Evolutionary conservation across 140 eudicot species (phyloP), one percentile per base, ranked within the genome.

Genomic region (Cichorium intybus): DNA sequence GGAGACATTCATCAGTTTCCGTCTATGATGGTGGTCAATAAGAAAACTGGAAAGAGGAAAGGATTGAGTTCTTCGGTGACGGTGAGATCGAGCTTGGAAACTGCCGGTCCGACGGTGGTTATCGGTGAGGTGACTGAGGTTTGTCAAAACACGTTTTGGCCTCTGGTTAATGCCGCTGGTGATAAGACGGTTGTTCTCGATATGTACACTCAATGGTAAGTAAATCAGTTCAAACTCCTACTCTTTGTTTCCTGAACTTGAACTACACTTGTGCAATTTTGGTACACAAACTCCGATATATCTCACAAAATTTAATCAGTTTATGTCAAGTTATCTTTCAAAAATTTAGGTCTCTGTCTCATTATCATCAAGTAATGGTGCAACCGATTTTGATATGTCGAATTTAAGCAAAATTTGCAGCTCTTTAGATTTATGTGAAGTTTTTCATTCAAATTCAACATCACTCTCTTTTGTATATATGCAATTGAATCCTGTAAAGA

Each of bases 141-240:
- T 11, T 20, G 55, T 28, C 65, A 75, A 73, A 95, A 83, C 20
- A 89, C 90, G 29, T 89, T 89, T 34, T 89, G 97, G 97, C 97
- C 95, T 0, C 76, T 89, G 37, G 97, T 85, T 47, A 69, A 85
- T 5, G 86, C 85, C 29, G 97, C 97, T 47, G 95, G 81, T 2
- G 95, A 80, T 48, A 85, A 89, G 80, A 37, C 84, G 51, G 95
- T 89, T 8, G 95, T 89, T 66, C 74, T 89, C 24, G 97, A 89
- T 50, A 89, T 89, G 97, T 89, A 82, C 79, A 85, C 97, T 37
- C 95, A 83, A 34, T 89, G 97, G 97, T 89, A 77, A 26, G 35
- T 62, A 8, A 37, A 49, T 43, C 45, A 47, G 27, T 11, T 48
- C 20, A 24, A 53, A 34, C 10, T 48, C 27, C 15, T 64, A 5